phyloP scores from a whole-genome alignment of 306 rosid species.

The Cyamopsis tetragonoloba region DNA sequence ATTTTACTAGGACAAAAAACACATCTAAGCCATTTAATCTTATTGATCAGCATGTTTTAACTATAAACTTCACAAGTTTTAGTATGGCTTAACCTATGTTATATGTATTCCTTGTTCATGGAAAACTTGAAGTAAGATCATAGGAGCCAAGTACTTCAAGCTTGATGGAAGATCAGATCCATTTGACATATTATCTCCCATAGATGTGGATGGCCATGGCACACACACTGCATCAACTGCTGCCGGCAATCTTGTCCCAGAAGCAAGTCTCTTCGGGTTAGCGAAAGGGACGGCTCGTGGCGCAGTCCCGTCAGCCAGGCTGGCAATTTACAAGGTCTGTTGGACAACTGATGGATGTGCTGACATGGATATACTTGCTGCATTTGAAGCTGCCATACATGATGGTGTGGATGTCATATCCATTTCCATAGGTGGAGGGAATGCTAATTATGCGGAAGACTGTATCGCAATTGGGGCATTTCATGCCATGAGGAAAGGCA shows the following conservation, averaged over 20 bases:
- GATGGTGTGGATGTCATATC: conserved; percentile 94
- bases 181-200: conserved; percentile 55
- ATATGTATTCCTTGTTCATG: conserved; percentile 11
- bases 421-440: conserved; percentile 71
- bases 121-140: conserved; percentile 58
- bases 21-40: no score
- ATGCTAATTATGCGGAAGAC: conserved; percentile 35
- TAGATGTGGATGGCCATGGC: conserved; percentile 82
- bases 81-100: conserved; percentile 20
- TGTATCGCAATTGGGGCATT: conserved; percentile 65
- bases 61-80: not conserved
- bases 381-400: conserved; percentile 79
- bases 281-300: conserved; percentile 77
- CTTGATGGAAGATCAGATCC: conserved; percentile 50
- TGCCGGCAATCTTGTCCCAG: conserved; percentile 46
- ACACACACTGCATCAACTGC: conserved; percentile 81
- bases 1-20: no score
- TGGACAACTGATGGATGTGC: conserved; percentile 66
- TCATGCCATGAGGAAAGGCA: conserved; percentile 80
- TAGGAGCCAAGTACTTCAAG: conserved; percentile 87
- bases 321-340: conserved; percentile 86
- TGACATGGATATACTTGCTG: conserved; percentile 85
- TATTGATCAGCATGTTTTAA: not conserved
- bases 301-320: conserved; percentile 70
- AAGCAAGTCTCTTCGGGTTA: conserved; percentile 71